phyloP scores from a whole-genome alignment of 345 rosid species.

The Punica granatum region DNA sequence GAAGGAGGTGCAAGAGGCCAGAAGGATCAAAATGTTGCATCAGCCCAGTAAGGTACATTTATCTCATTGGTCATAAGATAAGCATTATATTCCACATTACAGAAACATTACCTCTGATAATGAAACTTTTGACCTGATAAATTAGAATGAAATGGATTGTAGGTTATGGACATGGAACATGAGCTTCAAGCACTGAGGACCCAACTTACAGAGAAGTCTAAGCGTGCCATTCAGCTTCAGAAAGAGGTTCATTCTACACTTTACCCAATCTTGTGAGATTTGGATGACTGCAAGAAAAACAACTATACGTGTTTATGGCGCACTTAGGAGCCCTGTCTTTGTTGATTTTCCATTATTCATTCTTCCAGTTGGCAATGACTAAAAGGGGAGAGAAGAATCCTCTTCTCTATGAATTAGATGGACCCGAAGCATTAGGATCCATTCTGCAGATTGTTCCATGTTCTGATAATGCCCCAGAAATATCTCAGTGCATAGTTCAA shows the following conservation, averaged over 20 bases:
- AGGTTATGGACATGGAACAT: slow-evolving; percentile 96
- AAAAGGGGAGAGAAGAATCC: slow-evolving; percentile 50
- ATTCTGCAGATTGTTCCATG: slow-evolving; percentile 58
- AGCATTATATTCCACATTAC: not conserved
- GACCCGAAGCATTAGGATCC: slow-evolving; percentile 82
- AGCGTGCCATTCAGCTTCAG: slow-evolving; percentile 59
- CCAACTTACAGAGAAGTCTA: slow-evolving; percentile 80
- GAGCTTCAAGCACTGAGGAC: slow-evolving; percentile 72
- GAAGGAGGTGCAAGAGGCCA: slow-evolving; percentile 99
- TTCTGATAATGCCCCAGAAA: slow-evolving; percentile 60
- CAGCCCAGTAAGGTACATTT: slow-evolving; percentile 90
- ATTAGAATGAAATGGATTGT: slow-evolving; percentile 8
- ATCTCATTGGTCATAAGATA: not conserved
- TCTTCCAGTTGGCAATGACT: slow-evolving; percentile 56
- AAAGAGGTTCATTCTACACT: slow-evolving; percentile 39
- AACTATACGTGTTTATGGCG: not conserved
- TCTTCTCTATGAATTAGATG: slow-evolving; percentile 62
- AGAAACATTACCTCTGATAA: not conserved
- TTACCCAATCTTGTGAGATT: not conserved
- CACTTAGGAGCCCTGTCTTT: not conserved
- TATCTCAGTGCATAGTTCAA: slow-evolving; percentile 62
- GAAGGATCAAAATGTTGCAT: slow-evolving; percentile 98
- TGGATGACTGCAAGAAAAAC: not conserved
- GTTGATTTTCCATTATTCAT: not conserved
- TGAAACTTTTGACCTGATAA: not conserved